These are phyloP conservation scores for Panicum miliaceum DNA, from an alignment of 176 grass and related monocot genomes.

Conservation along the genomic window DNA sequence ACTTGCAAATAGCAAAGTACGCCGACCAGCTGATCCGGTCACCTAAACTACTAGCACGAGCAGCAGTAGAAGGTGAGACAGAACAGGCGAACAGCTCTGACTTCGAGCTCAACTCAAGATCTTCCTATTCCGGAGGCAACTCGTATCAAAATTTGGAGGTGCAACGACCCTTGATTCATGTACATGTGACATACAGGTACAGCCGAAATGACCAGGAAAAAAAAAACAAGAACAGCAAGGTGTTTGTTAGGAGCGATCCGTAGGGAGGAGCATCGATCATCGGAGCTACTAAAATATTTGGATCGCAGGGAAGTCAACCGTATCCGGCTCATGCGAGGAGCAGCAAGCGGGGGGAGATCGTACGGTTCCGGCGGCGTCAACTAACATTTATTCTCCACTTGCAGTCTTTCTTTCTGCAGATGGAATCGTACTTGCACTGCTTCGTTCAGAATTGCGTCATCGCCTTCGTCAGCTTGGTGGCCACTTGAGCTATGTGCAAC, in stretches of 20 bases:
- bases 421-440: constrained; percentile 28
- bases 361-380: constrained; percentile 16
- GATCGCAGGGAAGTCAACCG: constrained; percentile 15
- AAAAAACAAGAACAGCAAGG: background rate
- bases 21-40: background rate
- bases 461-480: constrained; percentile 30
- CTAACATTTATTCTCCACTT: constrained; percentile 42
- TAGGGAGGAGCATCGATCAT: background rate
- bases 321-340: constrained; percentile 38
- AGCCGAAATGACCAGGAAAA: background rate
- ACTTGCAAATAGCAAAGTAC: background rate
- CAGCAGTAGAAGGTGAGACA: background rate
- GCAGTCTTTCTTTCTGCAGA: constrained; percentile 14
- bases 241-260: background rate
- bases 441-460: constrained; percentile 31
- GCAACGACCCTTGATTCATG: constrained; percentile 53
- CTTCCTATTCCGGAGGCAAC: background rate
- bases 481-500: background rate
- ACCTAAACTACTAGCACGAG: background rate
- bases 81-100: background rate
- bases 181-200: constrained; percentile 33
- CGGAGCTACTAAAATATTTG: constrained; percentile 3
- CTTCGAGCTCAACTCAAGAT: background rate
- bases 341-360: constrained; percentile 21
- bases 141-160: constrained; percentile 32